Base-by-base conservation (phyloP, 2,329 filamentous ascomycete genomes). In the Aspergillus viridinutans region DNA sequence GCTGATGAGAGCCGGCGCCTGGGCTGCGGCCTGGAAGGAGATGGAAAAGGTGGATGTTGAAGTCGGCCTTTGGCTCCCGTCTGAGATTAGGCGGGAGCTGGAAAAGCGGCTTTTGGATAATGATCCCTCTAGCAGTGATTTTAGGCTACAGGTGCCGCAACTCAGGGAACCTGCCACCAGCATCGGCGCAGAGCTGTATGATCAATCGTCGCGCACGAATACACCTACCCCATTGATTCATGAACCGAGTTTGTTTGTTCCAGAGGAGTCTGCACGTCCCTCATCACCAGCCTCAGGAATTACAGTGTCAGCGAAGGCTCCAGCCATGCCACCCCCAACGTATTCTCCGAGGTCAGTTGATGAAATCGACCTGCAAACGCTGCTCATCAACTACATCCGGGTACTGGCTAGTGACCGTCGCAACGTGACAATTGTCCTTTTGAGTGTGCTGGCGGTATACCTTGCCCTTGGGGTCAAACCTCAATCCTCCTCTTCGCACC, bases 31-130 rank as follows among this genome's bases (percentile, higher is more conserved):
- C 57, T 99, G 93, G 93, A 89, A 85, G 64, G 93, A 97, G 74
- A 99, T 99, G 94, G 94, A 99, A 76, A 85, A 93, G n/a, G 90
- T 97, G 0, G 94, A 99, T 69, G 90, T 96, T 1, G 93, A 97
- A 73, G 85, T 99, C 53, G 85, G 90, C 66, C 89, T 94, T 3
- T 84, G 81, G 79, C 76, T 87, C 26, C 79, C 80, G 2, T 78
- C 82, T 3, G 78, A 81, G 9, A 63, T 83, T 9, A 75, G 80
- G 42, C 76, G 78, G 49, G 75, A 76, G 21, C 61, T 87, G 25
- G 82, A 85, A 57, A 68, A 67, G 42, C 66, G 69, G 57, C 67
- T 76, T 29, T 59, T 72, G 9, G 73, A 80, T 35, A 78, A 81
- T 50, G 74, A 78, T 55, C 59, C 62, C 20, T 58, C 62, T 28